These are phyloP conservation scores for Vachellia collinsii DNA, from an alignment of 306 rosid species.

Conservation along the genomic window DNA sequence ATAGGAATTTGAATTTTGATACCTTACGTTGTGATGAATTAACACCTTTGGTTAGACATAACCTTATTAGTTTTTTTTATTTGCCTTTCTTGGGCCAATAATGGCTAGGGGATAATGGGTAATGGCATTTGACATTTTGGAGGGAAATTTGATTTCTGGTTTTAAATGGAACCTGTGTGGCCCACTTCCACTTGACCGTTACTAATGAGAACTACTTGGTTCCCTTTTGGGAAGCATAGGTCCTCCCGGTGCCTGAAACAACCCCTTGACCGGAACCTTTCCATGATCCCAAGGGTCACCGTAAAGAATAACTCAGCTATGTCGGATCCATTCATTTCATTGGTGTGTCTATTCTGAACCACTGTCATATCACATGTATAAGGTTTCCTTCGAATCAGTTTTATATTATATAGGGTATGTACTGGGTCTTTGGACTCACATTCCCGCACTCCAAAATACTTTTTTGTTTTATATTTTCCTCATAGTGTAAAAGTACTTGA, in stretches of 20 bases:
- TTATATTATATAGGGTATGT: too few species aligned
- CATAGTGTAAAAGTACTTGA: too few species aligned
- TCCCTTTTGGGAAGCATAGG: background rate
- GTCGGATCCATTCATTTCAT: background rate
- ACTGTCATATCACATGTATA: background rate
- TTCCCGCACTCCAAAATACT: too few species aligned
- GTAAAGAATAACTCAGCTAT: background rate
- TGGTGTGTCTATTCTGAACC: background rate
- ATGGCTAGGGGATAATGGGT: background rate
- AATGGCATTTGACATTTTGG: background rate
- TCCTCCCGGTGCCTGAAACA: background rate
- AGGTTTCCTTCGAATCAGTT: background rate
- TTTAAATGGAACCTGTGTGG: background rate
- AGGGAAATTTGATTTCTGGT: background rate
- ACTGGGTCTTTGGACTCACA: too few species aligned
- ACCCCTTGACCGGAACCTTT: background rate
- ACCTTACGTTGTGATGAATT: too few species aligned
- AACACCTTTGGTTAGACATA: too few species aligned
- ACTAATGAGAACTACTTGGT: background rate
- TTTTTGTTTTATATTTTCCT: too few species aligned
- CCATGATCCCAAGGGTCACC: background rate
- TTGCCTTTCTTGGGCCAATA: background rate
- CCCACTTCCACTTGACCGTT: background rate
- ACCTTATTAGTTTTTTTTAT: background rate
- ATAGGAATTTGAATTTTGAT: too few species aligned